Evolutionary conservation across 2,329 filamentous ascomycete genomes (phyloP).

Genomic region (Tothia fuscella): DNA sequence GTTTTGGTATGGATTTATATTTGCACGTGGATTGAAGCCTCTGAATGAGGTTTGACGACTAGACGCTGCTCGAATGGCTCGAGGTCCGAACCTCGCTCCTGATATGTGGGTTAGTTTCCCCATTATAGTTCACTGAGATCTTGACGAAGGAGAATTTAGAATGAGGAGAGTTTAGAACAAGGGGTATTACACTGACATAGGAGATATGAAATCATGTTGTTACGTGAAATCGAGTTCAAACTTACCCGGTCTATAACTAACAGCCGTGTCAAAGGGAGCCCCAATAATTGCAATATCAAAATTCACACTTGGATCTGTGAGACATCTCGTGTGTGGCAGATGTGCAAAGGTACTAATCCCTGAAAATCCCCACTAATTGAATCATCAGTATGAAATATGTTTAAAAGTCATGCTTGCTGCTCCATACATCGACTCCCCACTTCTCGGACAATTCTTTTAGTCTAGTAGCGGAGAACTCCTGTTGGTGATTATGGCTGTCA

Average conservation of each 20-base stretch:
- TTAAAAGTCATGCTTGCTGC: background rate
- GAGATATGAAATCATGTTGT: no score
- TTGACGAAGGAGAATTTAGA: no score
- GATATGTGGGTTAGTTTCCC: no score
- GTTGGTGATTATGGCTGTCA: slow-evolving; percentile 3
- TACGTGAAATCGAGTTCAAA: no score
- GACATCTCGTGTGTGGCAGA: slow-evolving; percentile 34
- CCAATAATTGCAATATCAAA: slow-evolving; percentile 39
- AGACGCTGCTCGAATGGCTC: slow-evolving; percentile 75
- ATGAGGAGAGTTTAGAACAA: no score
- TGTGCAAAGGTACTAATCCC: slow-evolving; percentile 51
- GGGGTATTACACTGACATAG: no score
- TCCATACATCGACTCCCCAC: slow-evolving; percentile 29
- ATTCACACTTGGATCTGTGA: slow-evolving; percentile 31
- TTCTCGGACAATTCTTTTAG: slow-evolving; percentile 17
- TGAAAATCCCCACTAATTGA: slow-evolving; percentile 50
- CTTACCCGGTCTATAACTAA: slow-evolving; percentile 32
- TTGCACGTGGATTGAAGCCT: slow-evolving; percentile 71
- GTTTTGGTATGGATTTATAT: slow-evolving; percentile 69
- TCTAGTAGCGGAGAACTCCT: slow-evolving; percentile 1
- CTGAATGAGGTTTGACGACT: slow-evolving; percentile 68
- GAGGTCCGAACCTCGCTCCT: slow-evolving; percentile 63
- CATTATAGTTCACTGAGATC: no score
- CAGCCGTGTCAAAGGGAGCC: slow-evolving; percentile 38
- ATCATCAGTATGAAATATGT: background rate